Evolutionary conservation across 2,329 filamentous ascomycete species (phyloP).

Genomic region (Trichoderma polysporum): DNA sequence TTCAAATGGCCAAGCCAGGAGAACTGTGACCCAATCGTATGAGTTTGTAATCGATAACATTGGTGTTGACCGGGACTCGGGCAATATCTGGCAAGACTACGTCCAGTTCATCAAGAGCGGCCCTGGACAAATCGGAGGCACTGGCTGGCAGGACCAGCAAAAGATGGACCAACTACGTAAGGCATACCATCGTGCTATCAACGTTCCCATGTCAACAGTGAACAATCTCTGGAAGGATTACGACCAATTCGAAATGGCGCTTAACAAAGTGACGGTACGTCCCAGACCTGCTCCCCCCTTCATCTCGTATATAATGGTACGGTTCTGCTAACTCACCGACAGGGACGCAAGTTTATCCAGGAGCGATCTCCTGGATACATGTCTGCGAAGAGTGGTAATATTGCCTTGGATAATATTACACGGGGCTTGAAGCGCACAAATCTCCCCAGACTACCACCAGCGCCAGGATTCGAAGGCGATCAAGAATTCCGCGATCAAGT

Average conservation of each 20-base stretch:
- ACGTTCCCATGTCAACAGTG: constrained; percentile 79
- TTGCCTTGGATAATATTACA: constrained; percentile 85
- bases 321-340: constrained; percentile 24
- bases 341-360: constrained; percentile 92
- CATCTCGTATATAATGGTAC: background rate
- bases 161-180: constrained; percentile 95
- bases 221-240: constrained; percentile 96
- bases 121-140: constrained; percentile 81
- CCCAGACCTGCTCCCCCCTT: background rate
- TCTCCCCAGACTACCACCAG: constrained; percentile 77
- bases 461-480: constrained; percentile 82
- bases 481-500: constrained; percentile 82
- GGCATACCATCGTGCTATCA: constrained; percentile 86
- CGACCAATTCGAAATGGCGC: constrained; percentile 88
- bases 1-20: constrained; percentile 70
- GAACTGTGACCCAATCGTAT: constrained; percentile 80
- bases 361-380: constrained; percentile 93
- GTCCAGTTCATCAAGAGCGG: constrained; percentile 88
- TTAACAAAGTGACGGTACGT: constrained; percentile 87
- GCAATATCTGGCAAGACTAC: constrained; percentile 90
- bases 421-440: constrained; percentile 73
- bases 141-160: constrained; percentile 92
- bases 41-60: constrained; percentile 89
- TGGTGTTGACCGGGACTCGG: constrained; percentile 87
- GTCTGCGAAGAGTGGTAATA: constrained; percentile 89